Percentiles rank a stretch among this genome's conserved stretches.
phyloP scores from a whole-genome alignment of 352 stramenopile genomes.

The Phytophthora fragariae region DNA sequence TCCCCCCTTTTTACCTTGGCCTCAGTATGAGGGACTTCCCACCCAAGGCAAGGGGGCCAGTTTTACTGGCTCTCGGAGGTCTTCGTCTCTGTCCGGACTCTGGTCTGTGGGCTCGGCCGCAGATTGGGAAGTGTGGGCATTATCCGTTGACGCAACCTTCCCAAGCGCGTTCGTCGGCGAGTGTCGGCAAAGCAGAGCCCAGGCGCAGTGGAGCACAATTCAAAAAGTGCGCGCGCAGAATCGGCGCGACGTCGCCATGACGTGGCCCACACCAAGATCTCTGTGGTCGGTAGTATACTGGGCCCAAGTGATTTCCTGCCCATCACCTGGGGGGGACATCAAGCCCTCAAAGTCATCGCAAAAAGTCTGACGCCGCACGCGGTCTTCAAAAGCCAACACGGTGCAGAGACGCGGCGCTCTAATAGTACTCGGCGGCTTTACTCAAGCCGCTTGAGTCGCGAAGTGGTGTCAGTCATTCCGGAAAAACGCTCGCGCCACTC shows the following conservation, averaged over 20 bases:
- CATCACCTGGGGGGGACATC: neutral
- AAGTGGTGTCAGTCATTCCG: constrained; percentile 21
- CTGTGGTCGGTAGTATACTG: constrained; percentile 24
- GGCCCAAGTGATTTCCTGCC: neutral
- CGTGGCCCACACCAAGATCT: constrained; percentile 27
- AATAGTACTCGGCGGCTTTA: constrained; percentile 31
- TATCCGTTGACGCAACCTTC: neutral
- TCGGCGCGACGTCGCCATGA: neutral
- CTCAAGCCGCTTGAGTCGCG: neutral
- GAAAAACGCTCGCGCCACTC: constrained; percentile 12
- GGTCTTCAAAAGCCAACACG: constrained; percentile 34
- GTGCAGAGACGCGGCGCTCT: neutral
- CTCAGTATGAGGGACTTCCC: too few relatives aligned
- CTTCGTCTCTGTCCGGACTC: too few relatives aligned
- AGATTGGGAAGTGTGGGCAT: too few relatives aligned
- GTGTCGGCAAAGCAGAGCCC: neutral
- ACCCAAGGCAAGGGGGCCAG: too few relatives aligned
- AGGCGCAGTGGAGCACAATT: constrained; percentile 14
- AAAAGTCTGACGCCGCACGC: constrained; percentile 23
- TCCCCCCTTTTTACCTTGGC: too few relatives aligned
- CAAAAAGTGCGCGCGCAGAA: neutral
- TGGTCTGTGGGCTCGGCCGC: too few relatives aligned
- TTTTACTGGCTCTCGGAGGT: too few relatives aligned
- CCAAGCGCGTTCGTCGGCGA: neutral
- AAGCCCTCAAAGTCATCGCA: constrained; percentile 2